Percentiles rank a stretch among this genome's conserved stretches.
Conservation (phyloP, 192 early-diverging fungal genomes). For the Coemansia asiatica region DNA sequence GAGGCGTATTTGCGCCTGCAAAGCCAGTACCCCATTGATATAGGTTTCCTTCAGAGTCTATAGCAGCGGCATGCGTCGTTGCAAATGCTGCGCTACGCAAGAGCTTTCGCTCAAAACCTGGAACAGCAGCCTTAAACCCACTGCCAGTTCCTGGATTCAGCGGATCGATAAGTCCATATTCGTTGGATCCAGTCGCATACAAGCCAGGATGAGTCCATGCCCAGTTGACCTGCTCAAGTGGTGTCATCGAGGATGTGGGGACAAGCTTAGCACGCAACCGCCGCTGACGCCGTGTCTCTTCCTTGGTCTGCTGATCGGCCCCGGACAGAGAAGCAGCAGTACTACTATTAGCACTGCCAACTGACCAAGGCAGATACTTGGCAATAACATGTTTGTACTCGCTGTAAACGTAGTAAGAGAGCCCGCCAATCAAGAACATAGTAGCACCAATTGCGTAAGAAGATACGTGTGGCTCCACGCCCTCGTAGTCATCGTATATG, state of each 20-base stretch:
- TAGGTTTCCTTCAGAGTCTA: conserved; percentile 30
- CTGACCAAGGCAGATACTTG: conserved; percentile 25
- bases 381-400: conserved; percentile 15
- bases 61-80: conserved; percentile 35
- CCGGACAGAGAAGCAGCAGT: neutral
- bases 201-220: conserved; percentile 47
- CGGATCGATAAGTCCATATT: conserved; percentile 37
- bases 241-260: conserved; percentile 23
- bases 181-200: conserved; percentile 44
- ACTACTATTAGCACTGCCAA: neutral
- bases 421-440: conserved; percentile 25
- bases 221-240: conserved; percentile 43
- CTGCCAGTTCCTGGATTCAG: conserved; percentile 24
- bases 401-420: conserved; percentile 34
- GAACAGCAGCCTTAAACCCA: conserved; percentile 28
- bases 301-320: conserved; percentile 11
- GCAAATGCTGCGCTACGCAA: conserved; percentile 35
- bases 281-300: conserved; percentile 3
- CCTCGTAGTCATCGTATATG: conserved; percentile 13
- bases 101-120: conserved; percentile 38
- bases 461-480: conserved; percentile 35
- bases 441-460: conserved; percentile 27
- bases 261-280: conserved; percentile 17
- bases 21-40: conserved; percentile 55
- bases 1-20: conserved; percentile 16